Evolutionary conservation across 345 rosid genomes (phyloP).

Genomic region (Erodium maritimum): DNA sequence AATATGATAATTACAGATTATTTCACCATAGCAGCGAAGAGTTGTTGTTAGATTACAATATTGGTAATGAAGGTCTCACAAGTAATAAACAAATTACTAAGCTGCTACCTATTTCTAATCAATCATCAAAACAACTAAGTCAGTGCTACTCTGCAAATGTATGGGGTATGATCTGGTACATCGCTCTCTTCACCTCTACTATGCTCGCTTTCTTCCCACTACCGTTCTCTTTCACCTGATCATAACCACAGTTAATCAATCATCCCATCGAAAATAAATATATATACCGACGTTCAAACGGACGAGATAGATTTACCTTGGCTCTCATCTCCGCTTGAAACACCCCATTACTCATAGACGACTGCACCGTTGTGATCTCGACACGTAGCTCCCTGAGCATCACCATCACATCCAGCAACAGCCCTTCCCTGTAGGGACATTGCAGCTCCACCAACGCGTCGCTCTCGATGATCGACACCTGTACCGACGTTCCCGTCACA

Average conservation of each 20-base stretch:
- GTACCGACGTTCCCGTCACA: conserved; percentile 27
- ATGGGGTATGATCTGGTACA: conserved; percentile 50
- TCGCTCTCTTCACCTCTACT: conserved; percentile 75
- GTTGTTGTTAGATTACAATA: neutral
- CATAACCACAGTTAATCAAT: neutral
- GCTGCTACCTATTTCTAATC: neutral
- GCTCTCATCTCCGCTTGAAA: conserved; percentile 82
- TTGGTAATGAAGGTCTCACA: neutral
- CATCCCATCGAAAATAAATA: too few relatives aligned
- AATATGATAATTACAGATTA: too few relatives aligned
- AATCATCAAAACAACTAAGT: too few relatives aligned
- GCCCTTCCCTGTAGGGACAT: conserved; percentile 61
- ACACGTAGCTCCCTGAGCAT: conserved; percentile 55
- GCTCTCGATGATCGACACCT: conserved; percentile 90
- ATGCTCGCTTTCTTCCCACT: conserved; percentile 68
- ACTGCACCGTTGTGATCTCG: conserved; percentile 64
- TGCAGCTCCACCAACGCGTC: conserved; percentile 75
- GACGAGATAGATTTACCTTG: conserved; percentile 28
- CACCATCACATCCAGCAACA: conserved; percentile 73
- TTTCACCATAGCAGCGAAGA: too few relatives aligned
- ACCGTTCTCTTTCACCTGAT: conserved; percentile 53
- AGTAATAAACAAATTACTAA: neutral
- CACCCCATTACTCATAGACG: conserved; percentile 32
- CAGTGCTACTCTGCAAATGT: neutral
- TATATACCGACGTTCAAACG: too few relatives aligned